Evolutionary conservation across 257 asterid species (phyloP), one percentile per base, ranked within the genome.

Genomic region (Plectranthus barbatus): DNA sequence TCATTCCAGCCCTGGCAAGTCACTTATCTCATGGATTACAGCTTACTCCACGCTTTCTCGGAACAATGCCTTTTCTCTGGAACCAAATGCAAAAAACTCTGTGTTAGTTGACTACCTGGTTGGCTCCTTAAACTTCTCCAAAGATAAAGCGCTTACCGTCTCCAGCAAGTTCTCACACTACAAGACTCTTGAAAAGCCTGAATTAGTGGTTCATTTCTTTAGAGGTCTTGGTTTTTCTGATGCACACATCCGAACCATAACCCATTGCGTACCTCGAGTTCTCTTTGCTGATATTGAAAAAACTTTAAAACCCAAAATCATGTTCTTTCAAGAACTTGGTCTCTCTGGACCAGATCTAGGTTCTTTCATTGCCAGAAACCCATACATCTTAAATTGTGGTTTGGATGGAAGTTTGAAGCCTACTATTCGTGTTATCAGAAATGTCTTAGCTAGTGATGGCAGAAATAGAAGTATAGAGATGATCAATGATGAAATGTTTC

Each of bases 311-410:
- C 82, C 83, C 2, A 78, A 74, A 49, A 10, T 78, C 23, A 15
- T 23, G 19, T 48, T 72, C 61, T 69, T 75, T 31, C 73, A 72
- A n/a, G 84, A 76, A 13, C 42, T 75, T 31, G 79, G 84, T 14
- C 42, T 75, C 18, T 66, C 79, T 48, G 75, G 70, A 39, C 37
- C 65, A 19, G 36, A 17, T 29, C 45, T 79, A 1, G 69, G 75
- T 56, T 40, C 33, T 62, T 58, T 79, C 66, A 6, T 75, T 19
- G 58, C 79, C 20, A 51, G 26, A 36, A 69, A 54, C 56, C 29
- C 79, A 0, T 0, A 2, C 5, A 10, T 79, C 10, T 72, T 79
- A 37, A 12, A 48, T 2, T 48, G 48, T 63, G 66, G 79, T 49
- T 37, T 79, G 69, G 66, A 70, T 13, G 66, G 52, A 62, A 51